Evolutionary conservation across 768 basidiomycete species (phyloP).

Genomic region (Suillus clintonianus): DNA sequence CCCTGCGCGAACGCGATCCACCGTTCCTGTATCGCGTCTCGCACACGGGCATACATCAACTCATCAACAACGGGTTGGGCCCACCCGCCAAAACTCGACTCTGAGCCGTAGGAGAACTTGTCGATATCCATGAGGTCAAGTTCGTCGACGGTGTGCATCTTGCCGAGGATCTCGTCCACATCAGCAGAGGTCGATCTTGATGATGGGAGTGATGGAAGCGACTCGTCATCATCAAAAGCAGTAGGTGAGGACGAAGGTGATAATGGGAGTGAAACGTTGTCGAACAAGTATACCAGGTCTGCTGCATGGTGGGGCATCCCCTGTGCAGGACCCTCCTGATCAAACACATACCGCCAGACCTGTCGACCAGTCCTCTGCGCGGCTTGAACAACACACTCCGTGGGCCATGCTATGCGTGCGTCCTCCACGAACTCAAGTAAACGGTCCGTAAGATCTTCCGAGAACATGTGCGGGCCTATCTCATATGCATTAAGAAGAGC

Average conservation of each 20-base stretch:
- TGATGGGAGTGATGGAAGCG: constrained; percentile 29
- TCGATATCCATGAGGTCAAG: constrained; percentile 27
- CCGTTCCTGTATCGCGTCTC: constrained; percentile 69
- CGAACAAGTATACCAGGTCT: constrained; percentile 79
- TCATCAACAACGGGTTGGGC: constrained; percentile 59
- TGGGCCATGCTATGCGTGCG: constrained; percentile 75
- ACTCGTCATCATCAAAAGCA: constrained; percentile 35
- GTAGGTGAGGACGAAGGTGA: constrained; percentile 34
- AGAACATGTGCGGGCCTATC: constrained; percentile 58
- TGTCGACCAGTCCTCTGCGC: constrained; percentile 53
- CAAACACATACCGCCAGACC: constrained; percentile 84
- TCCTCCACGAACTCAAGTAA: constrained; percentile 78
- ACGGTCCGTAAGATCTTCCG: constrained; percentile 67
- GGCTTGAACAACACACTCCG: constrained; percentile 59
- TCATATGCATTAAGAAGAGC: constrained; percentile 70
- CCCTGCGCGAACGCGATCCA: constrained; percentile 80
- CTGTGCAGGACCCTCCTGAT: constrained; percentile 72
- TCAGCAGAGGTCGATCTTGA: constrained; percentile 27
- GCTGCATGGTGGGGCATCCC: constrained; percentile 69
- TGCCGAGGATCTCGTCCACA: constrained; percentile 14
- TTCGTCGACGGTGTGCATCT: constrained; percentile 24
- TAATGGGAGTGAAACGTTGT: constrained; percentile 63
- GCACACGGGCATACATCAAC: constrained; percentile 65
- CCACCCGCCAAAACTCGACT: constrained; percentile 46
- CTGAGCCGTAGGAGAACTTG: constrained; percentile 15